Base-by-base conservation (phyloP, 768 basidiomycete genomes). In the Kwoniella bestiolae region DNA sequence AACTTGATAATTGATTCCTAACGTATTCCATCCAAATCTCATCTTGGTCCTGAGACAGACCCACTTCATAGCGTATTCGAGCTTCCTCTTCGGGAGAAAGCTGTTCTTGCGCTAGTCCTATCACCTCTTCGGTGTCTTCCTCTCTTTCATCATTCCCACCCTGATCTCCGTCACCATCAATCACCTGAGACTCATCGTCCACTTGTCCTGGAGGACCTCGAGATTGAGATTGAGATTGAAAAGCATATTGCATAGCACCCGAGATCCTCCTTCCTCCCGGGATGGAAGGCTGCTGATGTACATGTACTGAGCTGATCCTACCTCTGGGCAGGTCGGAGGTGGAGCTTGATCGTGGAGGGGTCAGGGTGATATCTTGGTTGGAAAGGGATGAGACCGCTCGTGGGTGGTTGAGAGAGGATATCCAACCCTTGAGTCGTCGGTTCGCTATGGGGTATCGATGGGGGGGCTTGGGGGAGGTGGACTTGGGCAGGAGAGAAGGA, bases 1-100 rank as follows among this genome's bases (percentile, higher is more conserved):
- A 59, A 14, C 63, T 55, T 11, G 58, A 60, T 16, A 75, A 69
- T 45, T 75, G 73, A 28, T 41, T 26, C 29, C 70, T 63, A n/a
- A 75, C 68, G 26, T 75, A 66, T 28, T 52, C 52, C 70, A 75
- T 75, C 73, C 73, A 75, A 41, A 65, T 38, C 41, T 74, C 73
- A 44, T 67, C 65, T 46, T 66, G 52, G 26, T 60, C 65, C 29
- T 66, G 62, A 1, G 53, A 46, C 5, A 56, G 29, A 4, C 53
- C 55, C n/a, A 63, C 55, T 46, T 63, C 55, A 23, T 63, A 56
- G 3, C 62, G 25, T 5, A 57, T 56, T n/a, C 46, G 41, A 46
- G 52, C 44, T 56, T 57, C 62, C 7, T 56, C 46, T 3, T 52
- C 50, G 0, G 41, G 25, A 7, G 56, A 41, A 5, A 57, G 9